Conservation (phyloP, 2,329 filamentous ascomycete species). For the Colletotrichum aenigma region DNA sequence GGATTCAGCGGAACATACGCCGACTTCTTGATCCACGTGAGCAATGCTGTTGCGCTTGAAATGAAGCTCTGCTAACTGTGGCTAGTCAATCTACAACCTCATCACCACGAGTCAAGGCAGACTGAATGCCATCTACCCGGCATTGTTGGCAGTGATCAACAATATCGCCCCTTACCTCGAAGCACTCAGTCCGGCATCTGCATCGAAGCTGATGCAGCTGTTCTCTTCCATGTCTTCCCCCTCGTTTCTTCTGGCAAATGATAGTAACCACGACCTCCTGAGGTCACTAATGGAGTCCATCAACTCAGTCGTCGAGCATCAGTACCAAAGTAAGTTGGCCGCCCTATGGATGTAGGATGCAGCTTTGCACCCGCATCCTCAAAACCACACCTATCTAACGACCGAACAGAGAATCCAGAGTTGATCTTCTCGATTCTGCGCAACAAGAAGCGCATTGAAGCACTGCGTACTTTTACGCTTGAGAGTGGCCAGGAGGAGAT, state of each 20-base stretch:
- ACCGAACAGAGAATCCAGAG: slow-evolving; percentile 71
- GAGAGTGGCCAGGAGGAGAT: slow-evolving; percentile 93
- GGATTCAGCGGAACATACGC: slow-evolving; percentile 91
- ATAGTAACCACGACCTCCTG: slow-evolving; percentile 84
- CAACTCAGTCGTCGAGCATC: slow-evolving; percentile 88
- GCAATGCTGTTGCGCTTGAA: slow-evolving; percentile 29
- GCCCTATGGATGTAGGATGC: too few relatives aligned
- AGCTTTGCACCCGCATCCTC: not conserved
- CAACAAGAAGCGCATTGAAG: slow-evolving; percentile 83
- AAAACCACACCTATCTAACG: not conserved
- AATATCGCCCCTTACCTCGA: slow-evolving; percentile 89
- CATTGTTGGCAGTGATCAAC: slow-evolving; percentile 88
- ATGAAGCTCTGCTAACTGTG: slow-evolving; percentile 6
- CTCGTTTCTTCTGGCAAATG: slow-evolving; percentile 89
- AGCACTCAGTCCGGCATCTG: slow-evolving; percentile 74
- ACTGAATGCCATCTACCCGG: slow-evolving; percentile 89
- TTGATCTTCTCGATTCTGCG: slow-evolving; percentile 81
- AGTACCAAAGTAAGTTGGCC: slow-evolving; percentile 70
- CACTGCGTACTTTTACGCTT: slow-evolving; percentile 83
- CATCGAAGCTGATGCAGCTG: slow-evolving; percentile 83
- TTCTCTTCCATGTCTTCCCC: slow-evolving; percentile 93
- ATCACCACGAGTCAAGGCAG: slow-evolving; percentile 92
- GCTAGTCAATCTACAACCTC: slow-evolving; percentile 86
- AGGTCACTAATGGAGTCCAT: slow-evolving; percentile 85
- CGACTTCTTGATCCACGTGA: slow-evolving; percentile 89